Evolutionary conservation across 345 rosid genomes (phyloP).

Genomic region (Cochlearia excelsa): DNA sequence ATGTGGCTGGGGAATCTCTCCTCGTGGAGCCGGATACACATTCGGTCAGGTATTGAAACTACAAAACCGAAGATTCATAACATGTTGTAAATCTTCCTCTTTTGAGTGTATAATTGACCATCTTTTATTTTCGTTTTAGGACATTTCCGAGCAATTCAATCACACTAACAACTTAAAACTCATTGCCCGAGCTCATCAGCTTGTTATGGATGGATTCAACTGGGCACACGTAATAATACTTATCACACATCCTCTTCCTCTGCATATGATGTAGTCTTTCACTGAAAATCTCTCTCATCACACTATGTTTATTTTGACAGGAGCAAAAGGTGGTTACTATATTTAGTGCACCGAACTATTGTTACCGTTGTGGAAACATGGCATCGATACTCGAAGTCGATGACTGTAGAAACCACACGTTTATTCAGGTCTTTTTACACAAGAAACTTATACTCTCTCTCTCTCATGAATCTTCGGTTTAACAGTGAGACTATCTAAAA

Average conservation of each 20-base stretch:
- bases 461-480: too few relatives aligned
- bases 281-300: too few relatives aligned
- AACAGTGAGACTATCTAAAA: neutral
- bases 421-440: slow-evolving; percentile 67
- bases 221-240: slow-evolving; percentile 82
- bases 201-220: slow-evolving; percentile 97
- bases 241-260: slow-evolving; percentile 6
- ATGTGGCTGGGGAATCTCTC: too few relatives aligned
- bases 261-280: neutral
- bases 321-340: slow-evolving; percentile 97
- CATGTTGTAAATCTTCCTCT: slow-evolving; percentile 1
- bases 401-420: slow-evolving; percentile 80
- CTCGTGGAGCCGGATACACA: slow-evolving; percentile 15
- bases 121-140: slow-evolving; percentile 42
- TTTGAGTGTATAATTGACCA: neutral
- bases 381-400: slow-evolving; percentile 97
- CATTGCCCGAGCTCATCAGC: slow-evolving; percentile 97
- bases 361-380: slow-evolving; percentile 90
- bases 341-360: slow-evolving; percentile 54
- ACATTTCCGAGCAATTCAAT: slow-evolving; percentile 94
- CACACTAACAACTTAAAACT: slow-evolving; percentile 83
- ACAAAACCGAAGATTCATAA: slow-evolving; percentile 6
- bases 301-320: slow-evolving; percentile 44
- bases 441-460: too few relatives aligned
- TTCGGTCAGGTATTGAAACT: slow-evolving; percentile 71